A percentile compares a stretch with the other conserved stretches of the same genome.
Evolutionary conservation across 768 basidiomycete genomes (phyloP).

Genomic region (Phanerodontia chrysosporium): DNA sequence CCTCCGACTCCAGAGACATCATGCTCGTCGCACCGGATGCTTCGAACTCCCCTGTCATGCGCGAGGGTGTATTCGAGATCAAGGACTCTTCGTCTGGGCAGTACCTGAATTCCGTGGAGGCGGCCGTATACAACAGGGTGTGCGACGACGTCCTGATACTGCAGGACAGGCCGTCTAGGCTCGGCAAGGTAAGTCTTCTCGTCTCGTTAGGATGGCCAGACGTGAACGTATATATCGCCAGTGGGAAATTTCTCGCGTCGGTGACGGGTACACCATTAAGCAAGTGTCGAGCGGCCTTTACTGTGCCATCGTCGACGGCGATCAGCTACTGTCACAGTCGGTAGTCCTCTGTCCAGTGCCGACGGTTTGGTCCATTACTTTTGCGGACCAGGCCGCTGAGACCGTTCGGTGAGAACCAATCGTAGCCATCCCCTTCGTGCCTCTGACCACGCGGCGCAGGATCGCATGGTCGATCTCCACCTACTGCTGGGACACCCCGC

Average conservation of each 20-base stretch:
- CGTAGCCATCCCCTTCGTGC: not conserved
- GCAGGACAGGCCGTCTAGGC: not conserved
- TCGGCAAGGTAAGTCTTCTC: conserved; percentile 2
- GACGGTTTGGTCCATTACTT: conserved; percentile 5
- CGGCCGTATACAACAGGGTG: conserved; percentile 1
- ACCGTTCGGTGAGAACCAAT: not conserved
- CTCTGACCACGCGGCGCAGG: not conserved
- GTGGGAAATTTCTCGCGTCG: conserved; percentile 8
- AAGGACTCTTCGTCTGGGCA: not conserved
- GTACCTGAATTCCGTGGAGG: conserved; percentile 4
- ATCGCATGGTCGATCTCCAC: conserved; percentile 7
- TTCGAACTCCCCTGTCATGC: not conserved
- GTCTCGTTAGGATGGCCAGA: not conserved
- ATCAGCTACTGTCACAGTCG: conserved; percentile 1
- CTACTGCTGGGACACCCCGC: conserved; percentile 4
- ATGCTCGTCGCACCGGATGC: not conserved
- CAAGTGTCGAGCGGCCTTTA: conserved; percentile 5
- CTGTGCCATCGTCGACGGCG: conserved; percentile 3
- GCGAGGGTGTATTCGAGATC: conserved; percentile 7
- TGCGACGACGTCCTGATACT: conserved; percentile 9
- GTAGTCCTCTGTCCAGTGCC: conserved; percentile 5
- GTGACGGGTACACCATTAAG: conserved; percentile 7
- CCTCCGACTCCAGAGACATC: not conserved
- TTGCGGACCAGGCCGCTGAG: not conserved
- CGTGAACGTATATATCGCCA: not conserved